phyloP scores from a whole-genome alignment of 2,329 filamentous ascomycete genomes.

The Stagonosporopsis rhizophila region DNA sequence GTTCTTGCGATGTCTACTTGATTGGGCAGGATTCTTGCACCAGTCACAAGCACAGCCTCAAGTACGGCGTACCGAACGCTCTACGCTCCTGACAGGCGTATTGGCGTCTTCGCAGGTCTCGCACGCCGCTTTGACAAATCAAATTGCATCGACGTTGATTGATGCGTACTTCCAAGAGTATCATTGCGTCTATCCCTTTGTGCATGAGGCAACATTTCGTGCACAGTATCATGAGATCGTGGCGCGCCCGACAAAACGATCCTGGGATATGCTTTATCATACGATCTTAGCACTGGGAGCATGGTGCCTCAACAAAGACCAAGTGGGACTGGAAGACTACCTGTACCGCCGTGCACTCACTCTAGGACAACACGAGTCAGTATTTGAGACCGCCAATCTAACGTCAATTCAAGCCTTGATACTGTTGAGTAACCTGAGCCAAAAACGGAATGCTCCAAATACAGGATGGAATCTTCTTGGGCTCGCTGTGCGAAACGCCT shows the following conservation, averaged over 20 bases:
- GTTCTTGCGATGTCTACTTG: conserved; percentile 33
- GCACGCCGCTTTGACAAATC: conserved; percentile 29
- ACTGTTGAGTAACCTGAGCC: conserved; percentile 33
- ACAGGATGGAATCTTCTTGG: conserved; percentile 37
- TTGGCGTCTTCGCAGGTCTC: conserved; percentile 33
- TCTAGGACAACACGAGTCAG: conserved; percentile 34
- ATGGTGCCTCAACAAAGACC: conserved; percentile 33
- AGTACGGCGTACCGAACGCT: conserved; percentile 11
- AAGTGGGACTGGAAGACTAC: conserved; percentile 33
- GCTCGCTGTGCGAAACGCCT: conserved; percentile 33
- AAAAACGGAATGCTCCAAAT: conserved; percentile 35
- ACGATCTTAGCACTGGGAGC: conserved; percentile 33
- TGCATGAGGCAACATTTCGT: conserved; percentile 37
- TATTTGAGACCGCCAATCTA: conserved; percentile 34
- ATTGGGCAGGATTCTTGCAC: conserved; percentile 38
- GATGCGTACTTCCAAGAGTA: conserved; percentile 37
- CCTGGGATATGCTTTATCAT: conserved; percentile 38
- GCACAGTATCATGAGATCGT: conserved; percentile 36
- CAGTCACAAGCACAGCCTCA: conserved; percentile 27
- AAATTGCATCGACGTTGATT: conserved; percentile 30
- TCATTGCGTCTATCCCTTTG: conserved; percentile 35
- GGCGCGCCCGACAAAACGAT: conserved; percentile 28
- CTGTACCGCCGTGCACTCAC: conserved; percentile 34
- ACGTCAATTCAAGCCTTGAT: conserved; percentile 35
- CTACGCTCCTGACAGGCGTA: conserved; percentile 23